phyloP scores from a whole-genome alignment of 257 asterid species.

The Handroanthus guayacan region DNA sequence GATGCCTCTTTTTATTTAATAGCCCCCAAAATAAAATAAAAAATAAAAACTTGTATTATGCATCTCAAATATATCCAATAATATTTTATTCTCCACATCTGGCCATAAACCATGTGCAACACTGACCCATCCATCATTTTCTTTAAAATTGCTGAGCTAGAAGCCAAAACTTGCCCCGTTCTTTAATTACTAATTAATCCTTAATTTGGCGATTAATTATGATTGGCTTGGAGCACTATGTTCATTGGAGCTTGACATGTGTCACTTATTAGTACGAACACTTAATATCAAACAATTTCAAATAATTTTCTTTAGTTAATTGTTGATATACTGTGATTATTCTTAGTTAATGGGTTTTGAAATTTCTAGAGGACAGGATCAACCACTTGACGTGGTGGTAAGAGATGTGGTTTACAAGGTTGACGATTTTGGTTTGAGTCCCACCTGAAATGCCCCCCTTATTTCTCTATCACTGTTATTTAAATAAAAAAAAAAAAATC shows the following conservation, averaged over 20 bases:
- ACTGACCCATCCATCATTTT: conserved; percentile 40
- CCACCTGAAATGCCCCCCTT: too few species aligned
- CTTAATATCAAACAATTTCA: not conserved
- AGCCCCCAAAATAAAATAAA: conserved; percentile 30
- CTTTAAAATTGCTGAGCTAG: conserved; percentile 40
- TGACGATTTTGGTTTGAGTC: too few species aligned
- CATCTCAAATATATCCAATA: conserved; percentile 15
- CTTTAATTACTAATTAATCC: conserved; percentile 24
- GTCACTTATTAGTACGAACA: conserved; percentile 20
- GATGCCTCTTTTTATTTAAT: conserved; percentile 40
- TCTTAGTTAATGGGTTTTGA: conserved; percentile 7
- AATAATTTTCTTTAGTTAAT: not conserved
- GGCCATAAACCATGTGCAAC: conserved; percentile 61
- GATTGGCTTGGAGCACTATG: conserved; percentile 19
- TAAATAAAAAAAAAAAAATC: not conserved
- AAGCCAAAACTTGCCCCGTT: conserved; percentile 38
- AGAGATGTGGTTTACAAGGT: too few species aligned
- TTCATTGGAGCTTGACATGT: conserved; percentile 26
- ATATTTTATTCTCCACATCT: conserved; percentile 42
- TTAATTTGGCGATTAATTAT: not conserved
- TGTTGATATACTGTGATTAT: conserved; percentile 15
- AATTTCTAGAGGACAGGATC: not conserved
- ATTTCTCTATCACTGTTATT: not conserved
- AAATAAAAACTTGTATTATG: not conserved
- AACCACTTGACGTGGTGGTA: too few species aligned